phyloP scores from a whole-genome alignment of 768 basidiomycete species.

The Auricularia sp. region DNA sequence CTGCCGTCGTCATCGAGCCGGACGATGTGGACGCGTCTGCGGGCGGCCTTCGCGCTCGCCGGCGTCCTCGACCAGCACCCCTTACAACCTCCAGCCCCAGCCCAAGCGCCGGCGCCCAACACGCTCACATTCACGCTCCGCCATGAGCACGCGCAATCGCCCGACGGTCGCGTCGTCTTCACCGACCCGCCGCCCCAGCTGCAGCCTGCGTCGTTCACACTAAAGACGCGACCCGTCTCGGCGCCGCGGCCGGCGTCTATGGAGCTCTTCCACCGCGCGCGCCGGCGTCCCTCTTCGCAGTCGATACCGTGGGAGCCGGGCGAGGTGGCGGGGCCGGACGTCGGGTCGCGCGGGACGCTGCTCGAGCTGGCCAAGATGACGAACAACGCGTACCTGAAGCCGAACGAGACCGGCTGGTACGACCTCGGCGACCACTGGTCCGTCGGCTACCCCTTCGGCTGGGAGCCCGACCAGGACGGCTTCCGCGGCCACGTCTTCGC shows the following conservation, averaged over 20 bases:
- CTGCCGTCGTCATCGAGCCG: too few relatives aligned
- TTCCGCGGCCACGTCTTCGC: constrained; percentile 88
- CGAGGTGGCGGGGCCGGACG: constrained; percentile 60
- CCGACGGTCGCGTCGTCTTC: constrained; percentile 48
- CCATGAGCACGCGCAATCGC: constrained; percentile 49
- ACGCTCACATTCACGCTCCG: constrained; percentile 49
- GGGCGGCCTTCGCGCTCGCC: too few relatives aligned
- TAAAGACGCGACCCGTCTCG: constrained; percentile 29
- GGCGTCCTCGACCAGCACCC: too few relatives aligned
- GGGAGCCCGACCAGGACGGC: constrained; percentile 83
- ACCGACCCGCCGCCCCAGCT: constrained; percentile 35
- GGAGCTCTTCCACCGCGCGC: constrained; percentile 22
- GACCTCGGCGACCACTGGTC: constrained; percentile 54
- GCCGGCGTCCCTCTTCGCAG: constrained; percentile 28
- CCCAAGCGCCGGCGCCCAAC: too few relatives aligned
- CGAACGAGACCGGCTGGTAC: constrained; percentile 55
- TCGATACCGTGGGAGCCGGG: constrained; percentile 51
- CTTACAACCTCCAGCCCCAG: too few relatives aligned
- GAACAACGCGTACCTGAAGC: constrained; percentile 63
- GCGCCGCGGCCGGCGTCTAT: constrained; percentile 40
- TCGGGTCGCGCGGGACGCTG: constrained; percentile 59
- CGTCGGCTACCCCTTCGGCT: constrained; percentile 63
- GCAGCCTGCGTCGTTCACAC: constrained; percentile 22
- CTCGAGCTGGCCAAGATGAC: constrained; percentile 82
- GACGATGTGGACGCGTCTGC: too few relatives aligned